Evolutionary conservation across 179 eudicot genomes (phyloP), one percentile per base, ranked within the genome.

Genomic region (Silene vulgaris): DNA sequence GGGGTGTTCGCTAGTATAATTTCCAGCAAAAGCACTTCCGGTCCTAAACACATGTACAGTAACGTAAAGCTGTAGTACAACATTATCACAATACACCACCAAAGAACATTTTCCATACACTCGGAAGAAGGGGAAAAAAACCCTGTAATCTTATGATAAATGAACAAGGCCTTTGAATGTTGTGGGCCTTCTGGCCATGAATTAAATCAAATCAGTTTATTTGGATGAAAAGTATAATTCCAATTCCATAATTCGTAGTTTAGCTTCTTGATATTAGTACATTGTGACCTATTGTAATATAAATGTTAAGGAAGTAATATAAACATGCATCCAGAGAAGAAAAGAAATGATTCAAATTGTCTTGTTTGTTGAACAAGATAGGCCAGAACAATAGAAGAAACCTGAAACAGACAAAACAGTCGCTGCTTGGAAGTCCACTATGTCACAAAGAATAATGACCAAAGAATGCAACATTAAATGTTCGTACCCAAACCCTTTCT

Each of bases 341-440:
- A 59, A 59, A 59, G 2, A 19, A 20, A 1, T 4, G 11, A 59
- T 59, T 59, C 9, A 59, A 59, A 59, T 17, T 59, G 57, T 14
- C 57, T 2, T 13, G 40, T 29, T 29, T 14, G 30, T 37, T 32
- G 30, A 17, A 29, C n/a, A 14, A 65, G 19, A 65, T 30, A 11
- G 67, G 30, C 69, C 45, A 29, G 69, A n/a, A 65, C 30, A 37
- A 37, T 65, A 65, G 20, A 32, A 29, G 69, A 65, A 5, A 65
- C 11, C 43, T 3, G 28, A 68, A n/a, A 68, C 17, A 14, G 54
- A 68, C 8, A 40, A 30, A 11, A 6, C 71, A 66, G 11, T 4
- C 17, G 4, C 37, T 64, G 14, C 68, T 11, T 64, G 45, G 40
- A 65, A 65, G 69, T 16, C 20, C 43, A 65, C 48, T 13, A 7